Evolutionary conservation across 2,329 filamentous ascomycete genomes (phyloP), one percentile per base, ranked within the genome.

Genomic region (Diaporthe sp.): DNA sequence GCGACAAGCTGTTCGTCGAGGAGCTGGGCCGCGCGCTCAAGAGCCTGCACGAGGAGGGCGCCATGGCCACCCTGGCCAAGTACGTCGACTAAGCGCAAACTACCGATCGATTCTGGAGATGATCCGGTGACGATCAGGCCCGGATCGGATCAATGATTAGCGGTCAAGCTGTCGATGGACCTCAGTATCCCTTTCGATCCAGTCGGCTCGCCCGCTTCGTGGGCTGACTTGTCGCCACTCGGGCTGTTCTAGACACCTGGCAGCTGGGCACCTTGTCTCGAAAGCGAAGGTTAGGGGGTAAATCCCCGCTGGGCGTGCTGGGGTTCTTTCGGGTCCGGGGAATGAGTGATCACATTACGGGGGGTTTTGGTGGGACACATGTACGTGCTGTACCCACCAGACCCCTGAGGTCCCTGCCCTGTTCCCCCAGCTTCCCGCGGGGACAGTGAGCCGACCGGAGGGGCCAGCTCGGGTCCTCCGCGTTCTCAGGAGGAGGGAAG

Each of bases 51-150:
- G 80, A 82, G 77, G 86, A 89, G 60, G 87, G 87, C 38, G 82
- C 88, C 42, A 78, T 88, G 82, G 86, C 85, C 72, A 88, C 87
- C 1, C 80, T 89, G 70, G 83, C 86, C 76, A 87, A 89, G 82
- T 88, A 88, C 77, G 80, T 87, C 76, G 80, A 85, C 68, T 77
- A 74, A 42, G 54, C 12, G 19, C 50, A 12, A 19, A 40, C n/a
- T 38, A 10, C 10, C 35, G 33, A 25, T n/a, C 25, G 28, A 4
- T 33, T 33, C 9, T 13, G 33, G 15, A 22, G 45, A n/a, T 52
- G 64, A 38, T 52, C 45, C 33, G 38, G 17, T 19, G 64, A 22
- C 19, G 47, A 68, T 54, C 64, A 54, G 22, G n/a, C n/a, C 64
- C n/a, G 33, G 64, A 40, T 40, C 61, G 4, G 30, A n/a, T 50